These are phyloP conservation scores for Lachnellula subtilissima DNA, from an alignment of 2,329 filamentous ascomycete species.

Conservation along the genomic window DNA sequence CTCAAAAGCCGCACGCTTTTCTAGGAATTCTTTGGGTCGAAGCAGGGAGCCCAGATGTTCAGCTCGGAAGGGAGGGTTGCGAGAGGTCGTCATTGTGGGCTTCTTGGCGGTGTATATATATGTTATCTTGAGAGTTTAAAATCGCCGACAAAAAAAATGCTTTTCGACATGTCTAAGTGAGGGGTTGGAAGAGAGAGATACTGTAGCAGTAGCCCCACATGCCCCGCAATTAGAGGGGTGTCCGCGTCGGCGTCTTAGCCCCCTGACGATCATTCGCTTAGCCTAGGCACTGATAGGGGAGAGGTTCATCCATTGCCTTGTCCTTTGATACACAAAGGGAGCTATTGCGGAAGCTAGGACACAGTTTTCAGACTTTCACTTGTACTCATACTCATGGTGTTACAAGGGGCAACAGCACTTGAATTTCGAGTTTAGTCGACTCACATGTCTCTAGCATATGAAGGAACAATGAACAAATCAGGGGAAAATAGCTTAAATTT, in stretches of 20 bases:
- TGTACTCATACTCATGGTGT: no score
- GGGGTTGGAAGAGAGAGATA: neutral
- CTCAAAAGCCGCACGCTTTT: constrained; percentile 50
- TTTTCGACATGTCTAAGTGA: neutral
- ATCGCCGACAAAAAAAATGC: neutral
- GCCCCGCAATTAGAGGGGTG: neutral
- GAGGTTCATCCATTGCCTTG: neutral
- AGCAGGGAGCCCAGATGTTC: constrained; percentile 63
- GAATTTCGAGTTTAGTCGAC: no score
- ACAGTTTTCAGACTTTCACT: no score
- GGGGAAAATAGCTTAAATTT: no score
- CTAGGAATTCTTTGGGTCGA: constrained; percentile 52
- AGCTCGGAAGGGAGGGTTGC: constrained; percentile 50
- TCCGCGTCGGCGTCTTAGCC: neutral
- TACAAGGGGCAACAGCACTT: no score
- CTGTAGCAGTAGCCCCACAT: neutral
- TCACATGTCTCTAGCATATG: no score
- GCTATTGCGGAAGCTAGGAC: no score
- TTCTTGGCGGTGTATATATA: neutral
- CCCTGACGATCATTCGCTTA: no score
- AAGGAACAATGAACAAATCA: no score
- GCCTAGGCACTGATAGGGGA: no score
- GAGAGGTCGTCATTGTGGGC: constrained; percentile 7
- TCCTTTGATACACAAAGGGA: no score
- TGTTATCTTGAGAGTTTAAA: neutral